Evolutionary conservation across 768 basidiomycete genomes (phyloP).

Genomic region (Tricholoma bakamatsutake): DNA sequence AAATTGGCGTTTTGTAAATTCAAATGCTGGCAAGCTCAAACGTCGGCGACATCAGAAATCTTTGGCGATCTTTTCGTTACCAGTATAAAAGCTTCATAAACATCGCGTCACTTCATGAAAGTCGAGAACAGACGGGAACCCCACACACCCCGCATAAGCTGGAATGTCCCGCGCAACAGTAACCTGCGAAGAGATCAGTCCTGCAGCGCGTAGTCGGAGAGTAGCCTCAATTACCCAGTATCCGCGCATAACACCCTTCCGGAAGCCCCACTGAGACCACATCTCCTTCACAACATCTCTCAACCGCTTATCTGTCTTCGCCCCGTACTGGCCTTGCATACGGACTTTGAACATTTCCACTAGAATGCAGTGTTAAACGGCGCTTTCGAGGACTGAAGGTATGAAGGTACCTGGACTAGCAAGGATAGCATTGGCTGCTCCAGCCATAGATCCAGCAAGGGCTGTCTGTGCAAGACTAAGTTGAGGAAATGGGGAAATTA

Average conservation of each 20-base stretch:
- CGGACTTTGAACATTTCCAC: constrained; percentile 99
- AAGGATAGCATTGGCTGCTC: constrained; percentile 82
- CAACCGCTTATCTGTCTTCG: constrained; percentile 70
- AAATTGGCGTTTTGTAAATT: constrained; percentile 82
- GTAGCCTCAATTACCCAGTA: constrained; percentile 70
- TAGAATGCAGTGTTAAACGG: constrained; percentile 18
- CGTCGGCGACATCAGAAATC: background rate
- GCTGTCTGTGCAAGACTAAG: constrained; percentile 77
- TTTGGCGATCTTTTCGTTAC: constrained; percentile 23
- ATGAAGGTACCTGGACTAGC: constrained; percentile 73
- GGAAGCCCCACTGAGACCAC: constrained; percentile 84
- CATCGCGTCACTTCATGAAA: background rate
- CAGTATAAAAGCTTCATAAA: constrained; percentile 57
- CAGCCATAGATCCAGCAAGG: constrained; percentile 86
- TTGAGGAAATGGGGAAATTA: constrained; percentile 86
- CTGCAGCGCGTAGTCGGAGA: background rate
- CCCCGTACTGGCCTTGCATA: constrained; percentile 96
- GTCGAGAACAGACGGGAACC: background rate
- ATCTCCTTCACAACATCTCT: constrained; percentile 69
- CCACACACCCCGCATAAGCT: constrained; percentile 84
- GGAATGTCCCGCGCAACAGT: constrained; percentile 93
- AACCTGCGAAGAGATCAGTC: constrained; percentile 39
- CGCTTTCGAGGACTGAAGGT: background rate
- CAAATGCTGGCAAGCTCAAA: constrained; percentile 53
- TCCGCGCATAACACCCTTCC: constrained; percentile 89